Conservation (phyloP, 1,284 basidiomycete species). For the Ustilago shanxiensis region DNA sequence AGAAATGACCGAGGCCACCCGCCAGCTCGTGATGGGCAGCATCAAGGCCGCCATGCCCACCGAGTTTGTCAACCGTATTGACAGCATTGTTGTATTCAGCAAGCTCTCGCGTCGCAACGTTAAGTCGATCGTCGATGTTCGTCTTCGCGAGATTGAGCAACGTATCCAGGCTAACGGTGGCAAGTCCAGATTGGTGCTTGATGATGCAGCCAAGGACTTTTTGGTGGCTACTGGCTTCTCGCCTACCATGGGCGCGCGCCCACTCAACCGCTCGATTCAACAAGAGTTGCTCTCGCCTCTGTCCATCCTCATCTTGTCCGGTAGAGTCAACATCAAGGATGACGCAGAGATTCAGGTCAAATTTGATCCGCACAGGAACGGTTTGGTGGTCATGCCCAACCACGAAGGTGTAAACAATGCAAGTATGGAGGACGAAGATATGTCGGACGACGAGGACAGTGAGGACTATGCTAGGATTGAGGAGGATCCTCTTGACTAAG, state of each 20-base stretch:
- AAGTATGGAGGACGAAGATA: conserved; percentile 51
- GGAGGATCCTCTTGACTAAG: conserved; percentile 58
- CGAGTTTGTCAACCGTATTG: conserved; percentile 74
- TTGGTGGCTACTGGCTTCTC: conserved; percentile 75
- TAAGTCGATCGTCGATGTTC: conserved; percentile 73
- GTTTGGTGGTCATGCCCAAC: conserved; percentile 84
- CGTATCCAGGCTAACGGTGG: conserved; percentile 79
- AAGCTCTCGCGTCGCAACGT: conserved; percentile 73
- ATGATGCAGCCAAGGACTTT: conserved; percentile 83
- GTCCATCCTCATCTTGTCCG: conserved; percentile 86
- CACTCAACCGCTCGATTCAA: conserved; percentile 91
- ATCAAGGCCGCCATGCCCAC: conserved; percentile 74
- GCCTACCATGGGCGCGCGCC: conserved; percentile 77
- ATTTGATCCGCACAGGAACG: conserved; percentile 87
- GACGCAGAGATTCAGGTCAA: conserved; percentile 82
- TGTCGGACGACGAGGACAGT: conserved; percentile 67
- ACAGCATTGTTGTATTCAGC: conserved; percentile 75
- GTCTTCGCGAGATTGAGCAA: conserved; percentile 76
- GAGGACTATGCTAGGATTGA: conserved; percentile 46
- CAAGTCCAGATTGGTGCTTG: conserved; percentile 84
- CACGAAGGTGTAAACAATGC: conserved; percentile 73
- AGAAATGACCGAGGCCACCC: conserved; percentile 72
- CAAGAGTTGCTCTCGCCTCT: conserved; percentile 92
- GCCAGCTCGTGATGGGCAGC: conserved; percentile 72
- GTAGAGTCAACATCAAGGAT: conserved; percentile 82